Base-by-base conservation (phyloP, 2,329 filamentous ascomycete species). In the Elsinoe fawcettii region DNA sequence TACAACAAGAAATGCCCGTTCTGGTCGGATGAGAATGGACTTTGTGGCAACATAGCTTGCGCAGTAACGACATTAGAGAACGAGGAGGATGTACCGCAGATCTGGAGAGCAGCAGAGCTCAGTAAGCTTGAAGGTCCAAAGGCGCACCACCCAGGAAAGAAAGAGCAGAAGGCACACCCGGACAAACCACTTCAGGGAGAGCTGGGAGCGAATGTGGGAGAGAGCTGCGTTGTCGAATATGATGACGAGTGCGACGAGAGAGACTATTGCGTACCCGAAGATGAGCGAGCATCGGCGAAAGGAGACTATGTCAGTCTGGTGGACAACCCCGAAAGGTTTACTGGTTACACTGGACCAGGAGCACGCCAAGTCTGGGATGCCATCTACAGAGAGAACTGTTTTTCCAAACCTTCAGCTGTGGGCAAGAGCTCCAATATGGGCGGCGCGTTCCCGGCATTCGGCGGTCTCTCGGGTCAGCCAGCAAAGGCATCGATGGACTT, bases 331-430 rank as follows among this genome's bases (percentile, higher is more conserved):
- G 92, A 99, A 70, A 82, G 91, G 59, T 99, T 96, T 72, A 99
- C 93, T 0, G 93, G 93, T 51, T 99, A 97, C 68, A 81, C 86
- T 6, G 93, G 93, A 56, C 81, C 86, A 59, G 87, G 91, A 16
- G 83, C 92, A 39, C 83, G 86, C 67, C 90, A 95, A 74, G 89
- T 99, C 14, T 99, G 93, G 93, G 87, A 96, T 69, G 88, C 93
- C 58, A 90, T 99, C 59, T 99, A 99, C 73, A 82, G 90, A 55
- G 93, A 99, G 72, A 99, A 99, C 71, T 99, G 93, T 75, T 99
- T 99, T 76, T 75, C 81, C 61, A 69, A 73, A 70, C 60, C 67
- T 55, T 5, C 61, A 65, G 59, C 65, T 64, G 61, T 63, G 61
- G 69, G 67, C 7, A 37, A 61, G 7, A 63, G 61, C 30, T 56